A percentile compares a stretch with the other conserved stretches of the same genome.
phyloP scores from a whole-genome alignment of 345 rosid genomes.

The Euphorbia lathyris region DNA sequence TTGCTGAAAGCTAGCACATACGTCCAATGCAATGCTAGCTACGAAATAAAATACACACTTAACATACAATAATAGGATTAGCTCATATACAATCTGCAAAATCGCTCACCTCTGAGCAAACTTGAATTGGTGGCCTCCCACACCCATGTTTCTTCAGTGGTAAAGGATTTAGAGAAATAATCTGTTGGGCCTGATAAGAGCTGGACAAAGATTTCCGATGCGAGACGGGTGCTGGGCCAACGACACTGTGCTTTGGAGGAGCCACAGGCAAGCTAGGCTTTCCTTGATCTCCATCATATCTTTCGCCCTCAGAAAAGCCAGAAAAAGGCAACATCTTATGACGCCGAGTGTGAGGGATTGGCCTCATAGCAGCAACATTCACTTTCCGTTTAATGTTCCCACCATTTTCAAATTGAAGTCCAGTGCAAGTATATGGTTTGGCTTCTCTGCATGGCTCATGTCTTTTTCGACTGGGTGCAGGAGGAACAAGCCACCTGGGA shows the following conservation, averaged over 20 bases:
- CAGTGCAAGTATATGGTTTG: constrained; percentile 33
- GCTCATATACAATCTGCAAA: background rate
- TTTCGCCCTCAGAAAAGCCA: constrained; percentile 67
- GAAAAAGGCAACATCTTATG: constrained; percentile 81
- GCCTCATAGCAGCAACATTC: constrained; percentile 78
- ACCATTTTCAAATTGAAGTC: constrained; percentile 52
- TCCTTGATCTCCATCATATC: constrained; percentile 65
- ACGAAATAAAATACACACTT: background rate
- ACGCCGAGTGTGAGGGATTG: constrained; percentile 75
- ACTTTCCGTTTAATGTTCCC: constrained; percentile 43
- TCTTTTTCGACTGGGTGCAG: constrained; percentile 73
- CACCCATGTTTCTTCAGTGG: constrained; percentile 98
- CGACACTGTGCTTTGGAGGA: constrained; percentile 58
- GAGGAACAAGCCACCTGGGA: constrained; percentile 84
- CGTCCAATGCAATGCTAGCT: background rate
- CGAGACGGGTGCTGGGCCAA: constrained; percentile 48
- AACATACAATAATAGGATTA: background rate
- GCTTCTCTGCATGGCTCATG: constrained; percentile 48
- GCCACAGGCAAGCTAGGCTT: constrained; percentile 58
- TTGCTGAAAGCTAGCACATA: background rate
- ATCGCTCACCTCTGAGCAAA: constrained; percentile 79
- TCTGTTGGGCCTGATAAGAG: constrained; percentile 86
- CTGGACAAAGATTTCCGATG: constrained; percentile 75
- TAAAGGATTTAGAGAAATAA: constrained; percentile 83
- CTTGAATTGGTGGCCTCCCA: constrained; percentile 91